Evolutionary conservation across 2,329 filamentous ascomycete genomes (phyloP), one percentile per base, ranked within the genome.

Genomic region (Lachnellula suecica): DNA sequence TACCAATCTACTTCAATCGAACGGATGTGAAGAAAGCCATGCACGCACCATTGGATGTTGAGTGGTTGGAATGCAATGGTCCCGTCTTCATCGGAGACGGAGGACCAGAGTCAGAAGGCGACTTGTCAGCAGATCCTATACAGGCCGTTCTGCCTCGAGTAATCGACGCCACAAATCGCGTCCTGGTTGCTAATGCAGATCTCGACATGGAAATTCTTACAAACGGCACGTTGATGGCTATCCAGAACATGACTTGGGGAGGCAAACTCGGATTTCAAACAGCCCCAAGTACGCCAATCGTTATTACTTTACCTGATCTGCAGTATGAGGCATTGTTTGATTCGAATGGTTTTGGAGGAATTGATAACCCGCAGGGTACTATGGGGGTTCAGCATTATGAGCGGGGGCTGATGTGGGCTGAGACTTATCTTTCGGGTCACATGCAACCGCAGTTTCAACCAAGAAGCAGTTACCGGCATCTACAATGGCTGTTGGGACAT

Each of bases 191-290:
- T 34, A 72, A 69, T 43, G 77, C 74, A 6, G 70, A 75, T 49
- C 68, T 78, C 15, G 78, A 80, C 62, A 72, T 74, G 63, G 63
- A 77, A 4, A 71, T 81, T 43, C 66, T 69, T 44, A 76, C 75
- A 24, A 78, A 80, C 58, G 77, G 77, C 2, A 80, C 77, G 0
- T 68, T 80, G 4, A 68, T 81, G 19, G 72, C 74, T 3, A 68
- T 81, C 35, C 76, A 80, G 61, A 80, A 80, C 64, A 73, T 79
- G 68, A 80, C 77, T 2, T 79, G 76, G 75, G 72, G 76, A 59
- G 76, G 76, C 13, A 54, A 62, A 2, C 72, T 76, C 46, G 77
- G 77, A 10, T 71, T 80, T 38, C 70, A 74, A 22, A 51, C 62
- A 4, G 70, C 71, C 20, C 76, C 77, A 0, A 62, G 56, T 17